These are phyloP conservation scores for Kwoniella dendrophila DNA, from an alignment of 768 basidiomycete genomes.

Conservation along the genomic window DNA sequence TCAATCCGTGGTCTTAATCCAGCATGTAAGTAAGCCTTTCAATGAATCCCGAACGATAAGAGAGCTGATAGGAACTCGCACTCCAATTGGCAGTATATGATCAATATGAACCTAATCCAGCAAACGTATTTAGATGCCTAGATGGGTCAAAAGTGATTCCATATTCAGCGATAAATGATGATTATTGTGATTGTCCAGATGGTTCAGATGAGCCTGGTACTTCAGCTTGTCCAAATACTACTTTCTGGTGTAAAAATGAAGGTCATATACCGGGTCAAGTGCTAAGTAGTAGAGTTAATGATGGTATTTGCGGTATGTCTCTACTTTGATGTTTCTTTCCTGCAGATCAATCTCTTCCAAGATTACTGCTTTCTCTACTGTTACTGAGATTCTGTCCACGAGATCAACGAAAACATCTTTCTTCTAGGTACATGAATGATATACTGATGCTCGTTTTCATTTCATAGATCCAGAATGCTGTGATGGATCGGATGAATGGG, in stretches of 20 bases:
- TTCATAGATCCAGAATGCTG: slow-evolving; percentile 82
- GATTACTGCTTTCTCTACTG: not conserved
- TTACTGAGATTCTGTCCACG: too few species aligned
- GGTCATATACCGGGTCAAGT: slow-evolving; percentile 84
- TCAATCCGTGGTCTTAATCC: slow-evolving; percentile 35
- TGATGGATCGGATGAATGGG: slow-evolving; percentile 89
- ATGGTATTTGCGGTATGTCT: slow-evolving; percentile 85
- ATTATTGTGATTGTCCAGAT: slow-evolving; percentile 90
- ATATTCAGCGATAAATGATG: slow-evolving; percentile 84
- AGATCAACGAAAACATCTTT: not conserved
- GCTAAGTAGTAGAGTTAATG: slow-evolving; percentile 78
- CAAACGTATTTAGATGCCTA: slow-evolving; percentile 70
- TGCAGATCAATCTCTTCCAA: not conserved
- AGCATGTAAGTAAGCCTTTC: slow-evolving; percentile 22
- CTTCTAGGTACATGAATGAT: slow-evolving; percentile 16
- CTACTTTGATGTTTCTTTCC: not conserved
- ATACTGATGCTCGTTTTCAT: slow-evolving; percentile 18
- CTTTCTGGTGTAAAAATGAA: slow-evolving; percentile 81
- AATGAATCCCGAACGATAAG: not conserved
- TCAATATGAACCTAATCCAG: slow-evolving; percentile 26
- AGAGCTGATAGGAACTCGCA: not conserved
- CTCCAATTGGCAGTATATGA: slow-evolving; percentile 30
- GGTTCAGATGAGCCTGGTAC: slow-evolving; percentile 98
- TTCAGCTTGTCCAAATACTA: slow-evolving; percentile 70
- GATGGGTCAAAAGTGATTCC: slow-evolving; percentile 77